Percentiles rank a stretch among this genome's conserved stretches.
Evolutionary conservation across 75 land plant species (phyloP).

Genomic region (Sequoiadendron giganteum): DNA sequence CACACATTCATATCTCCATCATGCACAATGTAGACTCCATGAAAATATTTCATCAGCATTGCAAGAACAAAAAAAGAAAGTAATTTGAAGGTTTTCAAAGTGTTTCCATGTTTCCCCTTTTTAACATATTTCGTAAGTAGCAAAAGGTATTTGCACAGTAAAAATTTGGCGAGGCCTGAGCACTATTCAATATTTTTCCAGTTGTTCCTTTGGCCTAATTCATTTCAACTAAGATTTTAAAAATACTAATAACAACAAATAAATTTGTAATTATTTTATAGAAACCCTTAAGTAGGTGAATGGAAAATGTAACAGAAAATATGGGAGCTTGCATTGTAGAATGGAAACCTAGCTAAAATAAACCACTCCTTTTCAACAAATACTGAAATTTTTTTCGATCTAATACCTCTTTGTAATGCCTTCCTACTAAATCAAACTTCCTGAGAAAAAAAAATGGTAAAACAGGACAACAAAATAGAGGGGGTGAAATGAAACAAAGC

Average conservation of each 20-base stretch:
- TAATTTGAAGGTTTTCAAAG: not conserved
- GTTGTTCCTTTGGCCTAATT: not conserved
- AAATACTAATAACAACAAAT: not conserved
- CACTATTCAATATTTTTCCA: not conserved
- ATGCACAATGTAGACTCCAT: not conserved
- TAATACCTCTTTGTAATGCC: not conserved
- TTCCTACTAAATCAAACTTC: not conserved
- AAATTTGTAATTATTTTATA: not conserved
- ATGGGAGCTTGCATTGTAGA: not conserved
- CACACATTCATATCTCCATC: not conserved
- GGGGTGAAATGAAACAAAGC: not conserved
- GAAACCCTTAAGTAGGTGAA: not conserved
- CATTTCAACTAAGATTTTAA: not conserved
- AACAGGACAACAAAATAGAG: not conserved
- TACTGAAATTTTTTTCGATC: not conserved
- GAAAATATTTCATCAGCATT: not conserved
- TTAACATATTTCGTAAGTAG: not conserved
- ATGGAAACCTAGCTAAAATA: not conserved
- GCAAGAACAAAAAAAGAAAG: not conserved
- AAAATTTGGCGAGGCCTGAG: not conserved
- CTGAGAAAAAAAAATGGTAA: not conserved
- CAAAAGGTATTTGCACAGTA: not conserved
- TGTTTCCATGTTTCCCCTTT: not conserved
- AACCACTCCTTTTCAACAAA: not conserved
- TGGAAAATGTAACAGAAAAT: not conserved